Percentiles rank a stretch among this genome's conserved stretches.
These are phyloP conservation scores for Pseudonectria buxi DNA, from an alignment of 2,329 filamentous ascomycete genomes.

Conservation along the genomic window DNA sequence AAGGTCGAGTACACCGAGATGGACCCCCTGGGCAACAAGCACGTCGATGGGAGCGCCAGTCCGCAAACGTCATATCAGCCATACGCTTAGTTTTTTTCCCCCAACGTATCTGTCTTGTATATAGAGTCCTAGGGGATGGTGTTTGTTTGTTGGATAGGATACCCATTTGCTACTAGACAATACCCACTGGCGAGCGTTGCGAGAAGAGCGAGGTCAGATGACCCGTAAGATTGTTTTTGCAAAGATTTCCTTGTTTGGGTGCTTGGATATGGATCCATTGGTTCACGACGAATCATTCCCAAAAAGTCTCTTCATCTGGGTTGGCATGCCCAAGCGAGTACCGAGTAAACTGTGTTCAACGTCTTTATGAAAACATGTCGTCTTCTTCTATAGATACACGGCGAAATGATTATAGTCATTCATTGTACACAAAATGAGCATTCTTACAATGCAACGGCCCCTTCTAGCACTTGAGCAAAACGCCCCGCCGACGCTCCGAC, in stretches of 20 bases:
- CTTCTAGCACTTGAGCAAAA: conserved; percentile 70
- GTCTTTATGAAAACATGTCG: too few relatives aligned
- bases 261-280: too few relatives aligned
- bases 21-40: conserved; percentile 16
- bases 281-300: too few relatives aligned
- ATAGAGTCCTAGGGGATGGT: not conserved
- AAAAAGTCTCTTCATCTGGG: too few relatives aligned
- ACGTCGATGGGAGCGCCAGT: conserved; percentile 5
- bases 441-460: not conserved
- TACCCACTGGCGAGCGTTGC: too few relatives aligned
- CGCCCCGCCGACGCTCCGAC: conserved; percentile 72
- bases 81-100: not conserved
- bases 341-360: too few relatives aligned
- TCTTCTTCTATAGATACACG: not conserved
- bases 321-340: too few relatives aligned
- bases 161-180: not conserved
- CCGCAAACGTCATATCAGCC: conserved; percentile 13
- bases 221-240: too few relatives aligned
- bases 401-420: not conserved
- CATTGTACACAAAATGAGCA: not conserved
- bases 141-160: not conserved
- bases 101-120: too few relatives aligned
- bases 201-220: too few relatives aligned
- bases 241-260: too few relatives aligned
- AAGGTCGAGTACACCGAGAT: conserved; percentile 22